Conservation (phyloP, 768 basidiomycete genomes). For the Tulasnella sp. region DNA sequence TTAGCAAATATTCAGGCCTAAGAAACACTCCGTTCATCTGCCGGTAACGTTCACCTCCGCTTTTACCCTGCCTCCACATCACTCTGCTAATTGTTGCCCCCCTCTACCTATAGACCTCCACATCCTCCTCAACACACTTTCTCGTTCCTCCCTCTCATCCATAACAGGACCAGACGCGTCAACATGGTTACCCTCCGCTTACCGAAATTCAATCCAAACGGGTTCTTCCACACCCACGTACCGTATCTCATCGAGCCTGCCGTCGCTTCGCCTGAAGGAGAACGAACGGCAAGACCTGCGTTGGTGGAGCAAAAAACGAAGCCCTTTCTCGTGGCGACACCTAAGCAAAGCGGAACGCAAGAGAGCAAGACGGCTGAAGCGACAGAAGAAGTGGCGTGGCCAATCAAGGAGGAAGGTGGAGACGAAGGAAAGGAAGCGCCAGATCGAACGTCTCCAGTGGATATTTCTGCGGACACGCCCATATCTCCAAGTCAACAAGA, state of each 20-base stretch:
- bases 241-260: slow-evolving; percentile 37
- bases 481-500: background rate
- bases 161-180: slow-evolving; percentile 58
- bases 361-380: background rate
- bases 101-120: slow-evolving; percentile 72
- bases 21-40: slow-evolving; percentile 90
- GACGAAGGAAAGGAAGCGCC: background rate
- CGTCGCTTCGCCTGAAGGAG: background rate
- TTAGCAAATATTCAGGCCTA: slow-evolving; percentile 71
- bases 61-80: background rate
- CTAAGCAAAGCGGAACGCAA: background rate
- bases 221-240: slow-evolving; percentile 89
- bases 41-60: slow-evolving; percentile 42
- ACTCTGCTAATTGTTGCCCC: background rate
- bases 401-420: background rate
- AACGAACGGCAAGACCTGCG: background rate
- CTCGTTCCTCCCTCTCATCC: slow-evolving; percentile 64
- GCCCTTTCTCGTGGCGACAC: background rate
- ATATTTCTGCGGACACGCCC: background rate
- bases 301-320: background rate
- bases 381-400: background rate
- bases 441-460: slow-evolving; percentile 24
- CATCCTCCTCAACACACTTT: slow-evolving; percentile 83
- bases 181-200: slow-evolving; percentile 93
- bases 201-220: slow-evolving; percentile 83